phyloP scores from a whole-genome alignment of 371 early-diverging fungal species.

The Mortierella sp. region DNA sequence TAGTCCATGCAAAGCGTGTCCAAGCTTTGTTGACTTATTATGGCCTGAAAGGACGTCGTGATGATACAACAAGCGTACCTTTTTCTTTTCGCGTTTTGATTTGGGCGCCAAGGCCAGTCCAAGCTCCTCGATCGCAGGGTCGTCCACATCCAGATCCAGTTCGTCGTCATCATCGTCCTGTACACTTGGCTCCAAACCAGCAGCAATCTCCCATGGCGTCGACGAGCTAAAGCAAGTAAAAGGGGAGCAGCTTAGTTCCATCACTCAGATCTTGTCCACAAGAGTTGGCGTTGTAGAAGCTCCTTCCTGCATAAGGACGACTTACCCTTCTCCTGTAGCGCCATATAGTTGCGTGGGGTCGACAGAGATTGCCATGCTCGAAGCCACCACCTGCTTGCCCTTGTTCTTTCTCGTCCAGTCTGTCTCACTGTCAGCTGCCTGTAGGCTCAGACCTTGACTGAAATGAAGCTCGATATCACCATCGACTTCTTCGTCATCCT shows the following conservation, averaged over 20 bases:
- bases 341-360: constrained; percentile 33
- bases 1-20: background rate
- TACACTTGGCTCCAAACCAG: constrained; percentile 21
- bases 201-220: constrained; percentile 12
- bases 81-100: constrained; percentile 35
- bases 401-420: constrained; percentile 11
- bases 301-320: background rate
- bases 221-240: background rate
- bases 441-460: constrained; percentile 15
- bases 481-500: constrained; percentile 39
- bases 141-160: constrained; percentile 35
- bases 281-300: background rate
- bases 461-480: constrained; percentile 24
- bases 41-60: no score
- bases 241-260: background rate
- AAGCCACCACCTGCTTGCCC: constrained; percentile 20
- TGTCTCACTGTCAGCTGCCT: constrained; percentile 18
- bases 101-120: constrained; percentile 46
- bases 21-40: background rate
- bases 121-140: constrained; percentile 51
- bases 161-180: constrained; percentile 44
- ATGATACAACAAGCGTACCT: constrained; percentile 9
- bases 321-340: constrained; percentile 28
- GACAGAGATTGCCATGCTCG: constrained; percentile 27
- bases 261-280: background rate